Evolutionary conservation across 768 basidiomycete genomes (phyloP).

Genomic region (Daedaleopsis nitida): DNA sequence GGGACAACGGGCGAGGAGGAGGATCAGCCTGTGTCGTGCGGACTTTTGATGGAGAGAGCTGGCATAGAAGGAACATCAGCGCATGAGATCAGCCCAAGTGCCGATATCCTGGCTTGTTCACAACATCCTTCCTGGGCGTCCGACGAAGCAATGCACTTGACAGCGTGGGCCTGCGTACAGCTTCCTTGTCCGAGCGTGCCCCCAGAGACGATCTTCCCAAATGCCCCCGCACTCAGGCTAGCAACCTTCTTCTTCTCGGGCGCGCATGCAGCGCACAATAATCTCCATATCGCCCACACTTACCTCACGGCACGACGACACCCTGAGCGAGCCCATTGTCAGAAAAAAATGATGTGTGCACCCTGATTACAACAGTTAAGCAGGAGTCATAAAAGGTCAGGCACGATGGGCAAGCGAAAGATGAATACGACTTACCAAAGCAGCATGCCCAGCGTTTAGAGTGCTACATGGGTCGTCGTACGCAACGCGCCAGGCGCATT

Average conservation of each 20-base stretch:
- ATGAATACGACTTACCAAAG: no score
- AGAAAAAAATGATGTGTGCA: no score
- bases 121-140: not conserved
- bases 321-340: no score
- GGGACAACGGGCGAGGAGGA: constrained; percentile 1
- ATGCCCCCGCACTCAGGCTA: not conserved
- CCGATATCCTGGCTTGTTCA: not conserved
- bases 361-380: no score
- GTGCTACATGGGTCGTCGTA: no score
- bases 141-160: constrained; percentile 2
- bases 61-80: constrained; percentile 9
- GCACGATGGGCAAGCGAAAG: no score
- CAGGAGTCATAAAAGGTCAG: no score
- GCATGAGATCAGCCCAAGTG: constrained; percentile 1
- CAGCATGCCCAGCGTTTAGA: no score
- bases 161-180: constrained; percentile 15
- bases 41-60: constrained; percentile 16
- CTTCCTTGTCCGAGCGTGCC: constrained; percentile 6
- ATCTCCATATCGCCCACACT: no score
- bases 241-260: not conserved
- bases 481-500: no score
- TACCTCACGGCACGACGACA: no score
- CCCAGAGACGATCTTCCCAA: not conserved
- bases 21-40: constrained; percentile 16
- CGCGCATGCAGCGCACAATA: no score